phyloP scores from a whole-genome alignment of 768 basidiomycete species.

The Lactifluus hygrophoroides region DNA sequence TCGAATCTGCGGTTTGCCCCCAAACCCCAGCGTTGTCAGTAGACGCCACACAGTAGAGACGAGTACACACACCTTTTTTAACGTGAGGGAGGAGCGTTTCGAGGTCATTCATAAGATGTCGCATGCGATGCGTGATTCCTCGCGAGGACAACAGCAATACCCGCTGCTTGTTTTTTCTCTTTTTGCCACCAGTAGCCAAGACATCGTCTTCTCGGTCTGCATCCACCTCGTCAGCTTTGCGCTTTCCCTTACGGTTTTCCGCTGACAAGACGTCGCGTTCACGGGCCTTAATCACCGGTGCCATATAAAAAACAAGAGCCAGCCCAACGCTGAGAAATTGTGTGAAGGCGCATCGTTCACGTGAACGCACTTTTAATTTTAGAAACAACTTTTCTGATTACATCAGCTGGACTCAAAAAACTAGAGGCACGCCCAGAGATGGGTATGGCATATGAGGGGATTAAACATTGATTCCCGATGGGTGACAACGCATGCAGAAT shows the following conservation, averaged over 20 bases:
- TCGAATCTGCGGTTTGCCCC: slow-evolving; percentile 59
- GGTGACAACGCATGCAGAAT: neutral
- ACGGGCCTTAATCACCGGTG: slow-evolving; percentile 55
- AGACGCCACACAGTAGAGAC: neutral
- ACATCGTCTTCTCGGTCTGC: slow-evolving; percentile 42
- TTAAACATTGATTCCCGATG: neutral
- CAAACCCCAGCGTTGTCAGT: neutral
- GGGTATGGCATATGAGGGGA: neutral
- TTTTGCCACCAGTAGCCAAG: slow-evolving; percentile 33
- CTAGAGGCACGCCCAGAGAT: too few relatives aligned
- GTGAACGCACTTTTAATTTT: too few relatives aligned
- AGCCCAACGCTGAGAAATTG: neutral
- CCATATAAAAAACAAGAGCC: slow-evolving; percentile 29
- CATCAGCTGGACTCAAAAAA: neutral
- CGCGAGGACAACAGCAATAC: slow-evolving; percentile 88
- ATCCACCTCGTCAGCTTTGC: slow-evolving; percentile 56
- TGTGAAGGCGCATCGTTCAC: neutral
- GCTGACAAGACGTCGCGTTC: slow-evolving; percentile 40
- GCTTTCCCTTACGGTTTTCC: slow-evolving; percentile 41
- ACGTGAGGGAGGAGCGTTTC: slow-evolving; percentile 86
- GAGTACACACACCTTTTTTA: slow-evolving; percentile 72
- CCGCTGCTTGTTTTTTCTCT: slow-evolving; percentile 87
- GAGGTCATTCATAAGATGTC: slow-evolving; percentile 94
- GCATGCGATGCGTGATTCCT: slow-evolving; percentile 92
- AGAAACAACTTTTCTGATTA: slow-evolving; percentile 29